These are phyloP conservation scores for Backusella luteola DNA, from an alignment of 192 early-diverging fungal genomes.

Conservation along the genomic window DNA sequence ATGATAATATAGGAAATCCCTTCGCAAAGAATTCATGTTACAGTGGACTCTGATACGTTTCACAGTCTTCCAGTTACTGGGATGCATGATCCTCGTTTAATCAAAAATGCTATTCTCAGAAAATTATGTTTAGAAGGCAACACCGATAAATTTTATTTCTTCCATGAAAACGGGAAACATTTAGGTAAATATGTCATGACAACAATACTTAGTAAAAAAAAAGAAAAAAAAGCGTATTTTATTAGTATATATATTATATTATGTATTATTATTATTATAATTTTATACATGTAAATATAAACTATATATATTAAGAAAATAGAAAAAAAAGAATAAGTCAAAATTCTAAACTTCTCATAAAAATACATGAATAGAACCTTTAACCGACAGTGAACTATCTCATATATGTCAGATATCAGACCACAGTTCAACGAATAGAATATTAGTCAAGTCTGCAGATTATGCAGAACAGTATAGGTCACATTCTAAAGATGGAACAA, in stretches of 20 bases:
- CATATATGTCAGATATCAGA: constrained; percentile 24
- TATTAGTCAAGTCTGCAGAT: constrained; percentile 15
- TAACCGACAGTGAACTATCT: constrained; percentile 15
- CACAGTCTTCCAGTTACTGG: constrained; percentile 28
- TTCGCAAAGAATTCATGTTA: constrained; percentile 32
- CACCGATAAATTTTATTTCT: constrained; percentile 24
- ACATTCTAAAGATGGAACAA: constrained; percentile 17
- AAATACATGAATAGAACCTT: constrained; percentile 5
- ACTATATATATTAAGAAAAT: not conserved
- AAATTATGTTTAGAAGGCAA: constrained; percentile 24
- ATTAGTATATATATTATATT: not conserved
- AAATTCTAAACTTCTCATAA: constrained; percentile 4
- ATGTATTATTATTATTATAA: not conserved
- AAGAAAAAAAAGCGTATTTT: not conserved
- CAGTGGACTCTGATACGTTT: constrained; percentile 25
- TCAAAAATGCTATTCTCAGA: constrained; percentile 24
- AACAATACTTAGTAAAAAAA: not conserved
- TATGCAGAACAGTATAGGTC: constrained; percentile 11
- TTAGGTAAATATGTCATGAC: constrained; percentile 1
- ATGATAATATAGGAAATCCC: not conserved
- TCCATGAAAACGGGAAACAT: constrained; percentile 25
- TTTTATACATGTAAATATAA: not conserved
- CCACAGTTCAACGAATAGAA: constrained; percentile 16
- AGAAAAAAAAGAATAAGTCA: not conserved
- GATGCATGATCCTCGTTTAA: constrained; percentile 14